A percentile compares a stretch with the other conserved stretches of the same genome.
Evolutionary conservation across 768 basidiomycete species (phyloP).

Genomic region (Leccinellum rugosiceps): DNA sequence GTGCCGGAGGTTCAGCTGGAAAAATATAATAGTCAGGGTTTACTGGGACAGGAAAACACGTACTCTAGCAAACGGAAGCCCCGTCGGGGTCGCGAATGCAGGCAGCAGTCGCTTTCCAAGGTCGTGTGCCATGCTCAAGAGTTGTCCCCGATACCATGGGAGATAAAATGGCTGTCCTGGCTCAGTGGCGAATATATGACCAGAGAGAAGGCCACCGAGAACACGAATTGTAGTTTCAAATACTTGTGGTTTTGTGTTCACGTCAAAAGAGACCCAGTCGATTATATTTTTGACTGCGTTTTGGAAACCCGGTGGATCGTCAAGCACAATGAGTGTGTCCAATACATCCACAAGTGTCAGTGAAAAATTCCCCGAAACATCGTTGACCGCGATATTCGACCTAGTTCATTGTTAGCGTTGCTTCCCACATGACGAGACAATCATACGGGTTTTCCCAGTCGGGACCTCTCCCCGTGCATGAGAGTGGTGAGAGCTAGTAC

Average conservation of each 20-base stretch:
- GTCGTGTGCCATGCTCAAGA: slow-evolving; percentile 79
- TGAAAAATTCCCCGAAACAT: slow-evolving; percentile 93
- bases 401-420: slow-evolving; percentile 31
- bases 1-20: slow-evolving; percentile 76
- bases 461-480: slow-evolving; percentile 84
- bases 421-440: slow-evolving; percentile 6
- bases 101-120: slow-evolving; percentile 83
- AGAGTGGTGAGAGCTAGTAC: slow-evolving; percentile 76
- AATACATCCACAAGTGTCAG: slow-evolving; percentile 79
- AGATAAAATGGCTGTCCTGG: slow-evolving; percentile 66
- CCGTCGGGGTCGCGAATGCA: slow-evolving; percentile 89
- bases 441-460: slow-evolving; percentile 81
- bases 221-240: slow-evolving; percentile 97
- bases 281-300: slow-evolving; percentile 81
- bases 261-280: slow-evolving; percentile 83
- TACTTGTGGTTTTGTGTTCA: slow-evolving; percentile 95
- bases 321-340: slow-evolving; percentile 87
- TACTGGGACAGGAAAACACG: slow-evolving; percentile 4
- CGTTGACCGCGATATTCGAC: slow-evolving; percentile 77
- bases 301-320: slow-evolving; percentile 76
- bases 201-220: slow-evolving; percentile 85
- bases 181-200: slow-evolving; percentile 75
- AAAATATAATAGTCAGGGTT: slow-evolving; percentile 1
- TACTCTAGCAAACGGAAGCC: slow-evolving; percentile 89
- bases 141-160: slow-evolving; percentile 82